Evolutionary conservation across 441 rosid genomes (phyloP).

Genomic region (Erodium trifolium): DNA sequence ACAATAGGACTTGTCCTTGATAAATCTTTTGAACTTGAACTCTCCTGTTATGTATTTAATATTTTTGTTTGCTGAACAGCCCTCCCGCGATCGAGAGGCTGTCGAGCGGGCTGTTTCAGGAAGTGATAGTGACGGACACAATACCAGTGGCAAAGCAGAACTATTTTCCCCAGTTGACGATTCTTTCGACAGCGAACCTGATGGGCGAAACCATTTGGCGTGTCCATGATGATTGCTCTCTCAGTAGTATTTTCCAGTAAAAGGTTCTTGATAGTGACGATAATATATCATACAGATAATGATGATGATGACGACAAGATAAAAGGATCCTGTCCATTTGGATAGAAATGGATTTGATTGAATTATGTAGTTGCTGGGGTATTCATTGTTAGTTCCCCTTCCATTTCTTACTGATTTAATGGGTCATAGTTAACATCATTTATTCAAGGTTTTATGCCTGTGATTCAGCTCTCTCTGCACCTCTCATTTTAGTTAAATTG

Average conservation of each 20-base stretch:
- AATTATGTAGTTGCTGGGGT: too few species aligned
- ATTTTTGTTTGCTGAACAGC: slow-evolving; percentile 22
- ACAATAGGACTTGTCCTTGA: too few species aligned
- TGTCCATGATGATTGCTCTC: slow-evolving; percentile 66
- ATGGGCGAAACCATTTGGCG: slow-evolving; percentile 76
- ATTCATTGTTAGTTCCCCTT: too few species aligned
- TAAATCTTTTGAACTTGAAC: neutral
- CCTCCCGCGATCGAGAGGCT: slow-evolving; percentile 67
- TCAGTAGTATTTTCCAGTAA: slow-evolving; percentile 65
- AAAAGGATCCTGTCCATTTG: too few species aligned
- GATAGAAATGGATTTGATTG: too few species aligned
- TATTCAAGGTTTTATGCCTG: neutral
- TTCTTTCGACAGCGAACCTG: slow-evolving; percentile 59
- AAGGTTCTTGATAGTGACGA: neutral
- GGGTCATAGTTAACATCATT: too few species aligned
- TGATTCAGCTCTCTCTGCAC: neutral
- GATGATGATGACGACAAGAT: too few species aligned
- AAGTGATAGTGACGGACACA: slow-evolving; percentile 65
- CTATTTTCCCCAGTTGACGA: slow-evolving; percentile 57
- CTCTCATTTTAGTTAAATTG: neutral
- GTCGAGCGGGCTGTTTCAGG: slow-evolving; percentile 63
- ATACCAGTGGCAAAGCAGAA: slow-evolving; percentile 57
- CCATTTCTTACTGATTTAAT: too few species aligned
- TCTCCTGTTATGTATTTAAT: neutral
- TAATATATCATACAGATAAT: too few species aligned